Evolutionary conservation across 306 rosid species (phyloP).

Genomic region (Mimosa bimucronata): DNA sequence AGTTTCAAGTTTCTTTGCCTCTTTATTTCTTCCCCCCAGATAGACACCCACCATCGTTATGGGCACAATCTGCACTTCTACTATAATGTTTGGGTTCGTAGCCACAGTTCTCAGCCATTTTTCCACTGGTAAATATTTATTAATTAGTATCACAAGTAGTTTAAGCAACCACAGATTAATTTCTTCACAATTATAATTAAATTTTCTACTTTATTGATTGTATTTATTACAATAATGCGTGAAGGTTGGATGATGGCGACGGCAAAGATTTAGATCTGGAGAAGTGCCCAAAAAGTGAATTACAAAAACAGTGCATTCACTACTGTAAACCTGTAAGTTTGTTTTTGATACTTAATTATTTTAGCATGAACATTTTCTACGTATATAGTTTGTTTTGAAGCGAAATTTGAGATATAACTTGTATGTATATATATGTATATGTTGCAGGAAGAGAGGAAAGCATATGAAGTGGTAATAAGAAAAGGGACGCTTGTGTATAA

Average conservation of each 20-base stretch:
- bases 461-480: slow-evolving; percentile 62
- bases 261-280: slow-evolving; percentile 73
- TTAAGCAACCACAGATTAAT: neutral
- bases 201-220: slow-evolving; percentile 9
- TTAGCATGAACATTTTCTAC: too few species aligned
- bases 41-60: slow-evolving; percentile 90
- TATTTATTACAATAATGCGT: slow-evolving; percentile 16
- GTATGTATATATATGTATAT: neutral
- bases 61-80: slow-evolving; percentile 83
- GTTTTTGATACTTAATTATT: neutral
- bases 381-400: neutral
- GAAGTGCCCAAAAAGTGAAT: slow-evolving; percentile 59
- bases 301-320: slow-evolving; percentile 70
- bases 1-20: neutral
- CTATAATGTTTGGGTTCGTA: slow-evolving; percentile 67
- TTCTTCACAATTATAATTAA: neutral
- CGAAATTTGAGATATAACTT: neutral
- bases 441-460: slow-evolving; percentile 73
- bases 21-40: slow-evolving; percentile 37
- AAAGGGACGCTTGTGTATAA: slow-evolving; percentile 65
- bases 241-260: slow-evolving; percentile 93
- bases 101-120: slow-evolving; percentile 77
- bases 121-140: slow-evolving; percentile 68
- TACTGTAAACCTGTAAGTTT: slow-evolving; percentile 88
- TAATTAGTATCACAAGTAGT: neutral